Conservation (phyloP, 169 alveolate genomes). For the Miamiensis avidus region DNA sequence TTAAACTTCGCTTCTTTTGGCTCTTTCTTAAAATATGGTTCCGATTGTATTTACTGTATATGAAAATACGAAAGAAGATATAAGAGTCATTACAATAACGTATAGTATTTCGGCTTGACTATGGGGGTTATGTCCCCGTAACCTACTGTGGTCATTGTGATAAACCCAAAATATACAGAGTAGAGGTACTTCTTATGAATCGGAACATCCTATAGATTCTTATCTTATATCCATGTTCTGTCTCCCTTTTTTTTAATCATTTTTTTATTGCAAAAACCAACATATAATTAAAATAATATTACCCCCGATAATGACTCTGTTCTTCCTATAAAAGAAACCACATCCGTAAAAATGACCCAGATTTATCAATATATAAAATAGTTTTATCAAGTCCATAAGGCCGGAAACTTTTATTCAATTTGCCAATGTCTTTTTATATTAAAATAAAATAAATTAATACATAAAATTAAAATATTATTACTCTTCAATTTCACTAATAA, state of each 20-base stretch:
- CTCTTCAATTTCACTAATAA: background rate
- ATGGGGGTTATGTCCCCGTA: slow-evolving; percentile 70
- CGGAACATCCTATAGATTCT: too few species aligned
- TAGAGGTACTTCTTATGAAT: slow-evolving; percentile 27
- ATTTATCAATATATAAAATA: background rate
- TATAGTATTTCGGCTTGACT: slow-evolving; percentile 53
- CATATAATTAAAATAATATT: background rate
- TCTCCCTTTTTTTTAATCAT: too few species aligned
- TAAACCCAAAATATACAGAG: slow-evolving; percentile 60
- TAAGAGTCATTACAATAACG: slow-evolving; percentile 52
- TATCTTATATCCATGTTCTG: too few species aligned
- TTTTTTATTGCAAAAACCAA: too few species aligned
- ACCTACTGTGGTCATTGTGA: slow-evolving; percentile 72
- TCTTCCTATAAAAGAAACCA: slow-evolving; percentile 15
- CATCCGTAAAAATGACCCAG: slow-evolving; percentile 22
- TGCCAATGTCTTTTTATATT: background rate
- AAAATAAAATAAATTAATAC: background rate
- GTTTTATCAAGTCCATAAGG: slow-evolving; percentile 13
- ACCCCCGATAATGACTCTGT: background rate
- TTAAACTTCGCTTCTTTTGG: background rate
- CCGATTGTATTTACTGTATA: slow-evolving; percentile 65
- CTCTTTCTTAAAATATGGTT: slow-evolving; percentile 36
- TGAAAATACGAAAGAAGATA: slow-evolving; percentile 55
- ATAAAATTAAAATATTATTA: too few species aligned
- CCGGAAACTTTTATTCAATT: background rate